phyloP scores from a whole-genome alignment of 495 filamentous ascomycete genomes.

The Cryomyces minteri region DNA sequence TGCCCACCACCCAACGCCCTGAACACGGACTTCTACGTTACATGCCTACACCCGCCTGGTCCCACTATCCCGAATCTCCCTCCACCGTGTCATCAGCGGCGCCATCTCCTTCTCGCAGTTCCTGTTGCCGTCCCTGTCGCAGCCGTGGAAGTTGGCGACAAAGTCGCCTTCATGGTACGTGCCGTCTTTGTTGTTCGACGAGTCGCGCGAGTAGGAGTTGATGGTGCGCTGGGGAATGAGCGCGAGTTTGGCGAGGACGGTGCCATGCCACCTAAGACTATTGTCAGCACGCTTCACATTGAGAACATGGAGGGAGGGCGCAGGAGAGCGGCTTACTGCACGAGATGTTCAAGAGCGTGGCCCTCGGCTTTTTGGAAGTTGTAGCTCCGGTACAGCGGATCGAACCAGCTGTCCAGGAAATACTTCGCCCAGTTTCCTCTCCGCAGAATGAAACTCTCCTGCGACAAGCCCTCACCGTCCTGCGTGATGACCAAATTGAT shows the following conservation, averaged over 20 bases:
- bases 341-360: constrained; percentile 56
- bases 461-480: constrained; percentile 61
- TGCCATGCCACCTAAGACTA: constrained; percentile 95
- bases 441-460: constrained; percentile 59
- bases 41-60: too few species aligned
- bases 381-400: constrained; percentile 81
- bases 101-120: constrained; percentile 57
- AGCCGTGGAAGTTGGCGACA: constrained; percentile 54
- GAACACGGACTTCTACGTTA: too few species aligned
- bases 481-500: constrained; percentile 75
- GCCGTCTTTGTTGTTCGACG: constrained; percentile 27
- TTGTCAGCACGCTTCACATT: constrained; percentile 8
- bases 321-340: constrained; percentile 13
- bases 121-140: constrained; percentile 32
- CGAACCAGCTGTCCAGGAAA: constrained; percentile 92
- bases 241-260: constrained; percentile 72
- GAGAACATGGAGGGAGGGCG: too few species aligned
- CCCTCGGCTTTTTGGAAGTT: constrained; percentile 90
- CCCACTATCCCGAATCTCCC: background rate
- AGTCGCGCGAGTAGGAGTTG: constrained; percentile 52
- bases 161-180: constrained; percentile 70
- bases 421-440: constrained; percentile 82
- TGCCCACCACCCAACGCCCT: too few species aligned
- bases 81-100: constrained; percentile 13
- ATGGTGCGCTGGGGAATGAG: constrained; percentile 67